phyloP scores from a whole-genome alignment of 2,329 filamentous ascomycete species.

The Fusarium dlaminii region DNA sequence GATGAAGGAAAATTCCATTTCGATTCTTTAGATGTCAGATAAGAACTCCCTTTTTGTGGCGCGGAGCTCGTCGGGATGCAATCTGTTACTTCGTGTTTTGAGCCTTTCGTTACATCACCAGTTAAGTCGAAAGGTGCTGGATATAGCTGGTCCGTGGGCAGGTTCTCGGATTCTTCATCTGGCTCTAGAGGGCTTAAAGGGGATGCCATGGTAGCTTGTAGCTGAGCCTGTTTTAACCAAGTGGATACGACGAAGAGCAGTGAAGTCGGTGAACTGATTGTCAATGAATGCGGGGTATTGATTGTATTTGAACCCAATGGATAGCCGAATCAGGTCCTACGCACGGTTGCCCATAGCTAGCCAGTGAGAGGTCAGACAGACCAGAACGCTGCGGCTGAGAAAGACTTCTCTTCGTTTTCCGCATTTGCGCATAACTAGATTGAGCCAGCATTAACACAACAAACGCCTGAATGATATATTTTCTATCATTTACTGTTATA shows the following conservation, averaged over 20 bases:
- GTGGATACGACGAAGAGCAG: not conserved
- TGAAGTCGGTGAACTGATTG: not conserved
- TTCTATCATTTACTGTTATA: not conserved
- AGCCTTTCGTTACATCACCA: not conserved
- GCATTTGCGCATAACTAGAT: not conserved
- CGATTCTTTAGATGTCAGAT: too few species aligned
- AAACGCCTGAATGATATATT: not conserved
- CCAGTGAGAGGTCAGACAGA: not conserved
- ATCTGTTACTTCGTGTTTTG: not conserved
- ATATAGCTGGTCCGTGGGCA: not conserved
- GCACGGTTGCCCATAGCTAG: not conserved
- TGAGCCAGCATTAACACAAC: not conserved
- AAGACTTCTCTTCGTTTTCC: not conserved
- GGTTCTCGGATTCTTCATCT: accelerated
- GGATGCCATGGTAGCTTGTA: not conserved
- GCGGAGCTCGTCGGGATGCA: not conserved
- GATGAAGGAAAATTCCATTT: not conserved
- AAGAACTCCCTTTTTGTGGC: not conserved
- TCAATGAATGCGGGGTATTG: not conserved
- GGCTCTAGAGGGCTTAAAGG: accelerated
- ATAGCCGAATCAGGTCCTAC: not conserved
- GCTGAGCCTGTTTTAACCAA: not conserved
- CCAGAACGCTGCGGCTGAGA: not conserved
- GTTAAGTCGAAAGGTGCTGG: not conserved
- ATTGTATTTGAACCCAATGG: not conserved